These are phyloP conservation scores for Zygosaccharomyces rouxii DNA, from an alignment of 805 yeast genomes.

Conservation along the genomic window DNA sequence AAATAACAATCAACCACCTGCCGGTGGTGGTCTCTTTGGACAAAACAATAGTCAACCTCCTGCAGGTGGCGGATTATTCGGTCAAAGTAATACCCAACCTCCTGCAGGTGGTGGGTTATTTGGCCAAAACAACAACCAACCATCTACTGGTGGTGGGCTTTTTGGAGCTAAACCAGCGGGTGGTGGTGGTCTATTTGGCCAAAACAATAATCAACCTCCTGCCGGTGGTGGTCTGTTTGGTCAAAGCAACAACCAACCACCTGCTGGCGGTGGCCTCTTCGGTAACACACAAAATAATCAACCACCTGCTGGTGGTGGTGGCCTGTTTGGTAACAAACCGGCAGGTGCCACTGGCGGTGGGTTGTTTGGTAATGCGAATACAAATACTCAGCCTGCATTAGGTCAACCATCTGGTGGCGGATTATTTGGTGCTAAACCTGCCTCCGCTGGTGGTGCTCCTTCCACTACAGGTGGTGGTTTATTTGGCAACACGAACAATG, in stretches of 20 bases:
- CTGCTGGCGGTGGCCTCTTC: constrained; percentile 27
- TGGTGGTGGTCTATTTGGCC: constrained; percentile 36
- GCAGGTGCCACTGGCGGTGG: constrained; percentile 29
- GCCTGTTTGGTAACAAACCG: constrained; percentile 42
- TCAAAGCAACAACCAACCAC: constrained; percentile 22
- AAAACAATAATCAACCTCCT: constrained; percentile 16
- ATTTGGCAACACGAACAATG: constrained; percentile 36
- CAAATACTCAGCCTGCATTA: constrained; percentile 22
- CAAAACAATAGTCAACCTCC: constrained; percentile 17
- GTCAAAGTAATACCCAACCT: constrained; percentile 24
- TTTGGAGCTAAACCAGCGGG: constrained; percentile 37
- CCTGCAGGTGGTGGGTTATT: constrained; percentile 13
- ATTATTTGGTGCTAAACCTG: constrained; percentile 41
- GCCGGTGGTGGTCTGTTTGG: constrained; percentile 39
- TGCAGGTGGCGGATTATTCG: constrained; percentile 36
- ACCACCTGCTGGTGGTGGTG: constrained; percentile 25
- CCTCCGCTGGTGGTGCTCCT: constrained; percentile 25
- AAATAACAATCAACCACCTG: constrained; percentile 19
- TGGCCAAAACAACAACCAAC: constrained; percentile 34
- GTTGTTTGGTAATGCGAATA: constrained; percentile 25
- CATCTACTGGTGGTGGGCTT: constrained; percentile 36
- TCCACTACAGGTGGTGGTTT: constrained; percentile 35
- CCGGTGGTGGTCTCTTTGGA: constrained; percentile 34
- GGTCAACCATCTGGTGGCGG: constrained; percentile 25
- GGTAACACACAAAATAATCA: constrained; percentile 29